Evolutionary conservation across 2,329 filamentous ascomycete genomes (phyloP).

Genomic region (Didymella arachidicola): DNA sequence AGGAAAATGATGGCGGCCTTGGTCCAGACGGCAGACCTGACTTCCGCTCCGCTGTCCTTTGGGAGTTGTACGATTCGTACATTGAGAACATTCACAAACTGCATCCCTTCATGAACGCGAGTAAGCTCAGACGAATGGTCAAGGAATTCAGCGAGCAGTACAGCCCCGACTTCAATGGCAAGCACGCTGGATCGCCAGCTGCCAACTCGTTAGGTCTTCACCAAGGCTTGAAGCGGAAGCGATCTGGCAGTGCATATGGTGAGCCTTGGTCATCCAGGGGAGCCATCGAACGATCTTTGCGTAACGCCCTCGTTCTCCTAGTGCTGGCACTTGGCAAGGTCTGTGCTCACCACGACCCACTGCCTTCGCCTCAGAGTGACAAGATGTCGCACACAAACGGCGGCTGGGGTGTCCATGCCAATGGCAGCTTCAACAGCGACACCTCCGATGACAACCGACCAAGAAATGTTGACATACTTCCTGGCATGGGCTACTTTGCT

Average conservation of each 20-base stretch:
- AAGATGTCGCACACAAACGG: slow-evolving; percentile 29
- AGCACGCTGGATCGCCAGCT: slow-evolving; percentile 35
- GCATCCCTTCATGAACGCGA: slow-evolving; percentile 69
- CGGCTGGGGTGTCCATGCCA: slow-evolving; percentile 42
- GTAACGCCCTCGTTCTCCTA: slow-evolving; percentile 80
- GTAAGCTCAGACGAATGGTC: slow-evolving; percentile 61
- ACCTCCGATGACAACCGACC: slow-evolving; percentile 35
- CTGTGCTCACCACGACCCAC: slow-evolving; percentile 62
- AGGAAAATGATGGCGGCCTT: slow-evolving; percentile 59
- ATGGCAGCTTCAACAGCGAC: slow-evolving; percentile 46
- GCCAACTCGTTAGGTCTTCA: slow-evolving; percentile 29
- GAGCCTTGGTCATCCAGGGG: slow-evolving; percentile 36
- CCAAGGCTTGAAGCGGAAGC: slow-evolving; percentile 47
- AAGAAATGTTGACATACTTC: slow-evolving; percentile 83
- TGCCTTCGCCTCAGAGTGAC: slow-evolving; percentile 66
- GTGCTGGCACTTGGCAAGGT: slow-evolving; percentile 89
- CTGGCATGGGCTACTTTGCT: slow-evolving; percentile 88
- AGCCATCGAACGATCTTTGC: slow-evolving; percentile 45
- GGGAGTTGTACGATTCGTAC: slow-evolving; percentile 63
- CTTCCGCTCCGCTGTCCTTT: slow-evolving; percentile 61
- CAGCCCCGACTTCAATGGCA: slow-evolving; percentile 39
- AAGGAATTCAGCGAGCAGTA: slow-evolving; percentile 54
- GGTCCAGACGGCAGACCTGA: slow-evolving; percentile 62
- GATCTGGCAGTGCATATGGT: slow-evolving; percentile 39
- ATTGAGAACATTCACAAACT: slow-evolving; percentile 67